These are phyloP conservation scores for Fermentozyma sake DNA, from an alignment of 1,139 yeast genomes.

Conservation along the genomic window DNA sequence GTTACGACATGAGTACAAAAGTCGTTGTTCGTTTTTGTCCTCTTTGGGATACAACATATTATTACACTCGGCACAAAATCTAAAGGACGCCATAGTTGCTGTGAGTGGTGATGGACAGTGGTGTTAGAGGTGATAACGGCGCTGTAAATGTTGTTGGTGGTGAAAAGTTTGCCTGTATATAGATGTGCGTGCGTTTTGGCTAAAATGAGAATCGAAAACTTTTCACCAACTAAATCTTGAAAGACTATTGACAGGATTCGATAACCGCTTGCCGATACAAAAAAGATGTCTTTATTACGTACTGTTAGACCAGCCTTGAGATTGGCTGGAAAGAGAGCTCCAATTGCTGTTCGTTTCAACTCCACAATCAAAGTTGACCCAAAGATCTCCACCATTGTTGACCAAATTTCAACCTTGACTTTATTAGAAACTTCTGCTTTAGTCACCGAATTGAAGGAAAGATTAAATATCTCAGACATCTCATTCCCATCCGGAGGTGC, in stretches of 20 bases:
- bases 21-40: slow-evolving; percentile 68
- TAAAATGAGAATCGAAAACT: no score
- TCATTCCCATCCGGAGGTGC: slow-evolving; percentile 74
- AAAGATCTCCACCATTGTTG: slow-evolving; percentile 82
- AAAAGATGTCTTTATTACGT: slow-evolving; percentile 31
- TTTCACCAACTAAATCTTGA: slow-evolving; percentile 17
- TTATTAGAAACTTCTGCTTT: slow-evolving; percentile 85
- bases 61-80: slow-evolving; percentile 93
- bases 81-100: slow-evolving; percentile 70
- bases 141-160: not conserved
- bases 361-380: slow-evolving; percentile 72
- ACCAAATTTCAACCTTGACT: slow-evolving; percentile 83
- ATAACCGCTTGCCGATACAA: slow-evolving; percentile 4
- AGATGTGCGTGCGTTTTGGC: slow-evolving; percentile 5
- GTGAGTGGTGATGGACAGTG: slow-evolving; percentile 2
- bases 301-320: slow-evolving; percentile 35
- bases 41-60: slow-evolving; percentile 99
- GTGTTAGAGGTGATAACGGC: not conserved
- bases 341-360: slow-evolving; percentile 43
- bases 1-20: slow-evolving; percentile 90
- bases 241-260: slow-evolving; percentile 2
- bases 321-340: slow-evolving; percentile 24
- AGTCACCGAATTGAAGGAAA: slow-evolving; percentile 77
- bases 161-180: not conserved
- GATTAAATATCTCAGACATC: slow-evolving; percentile 89